Percentiles rank a stretch among this genome's conserved stretches.
These are phyloP conservation scores for Cyberlindnera bimundalis DNA, from an alignment of 805 yeast genomes.

Conservation along the genomic window DNA sequence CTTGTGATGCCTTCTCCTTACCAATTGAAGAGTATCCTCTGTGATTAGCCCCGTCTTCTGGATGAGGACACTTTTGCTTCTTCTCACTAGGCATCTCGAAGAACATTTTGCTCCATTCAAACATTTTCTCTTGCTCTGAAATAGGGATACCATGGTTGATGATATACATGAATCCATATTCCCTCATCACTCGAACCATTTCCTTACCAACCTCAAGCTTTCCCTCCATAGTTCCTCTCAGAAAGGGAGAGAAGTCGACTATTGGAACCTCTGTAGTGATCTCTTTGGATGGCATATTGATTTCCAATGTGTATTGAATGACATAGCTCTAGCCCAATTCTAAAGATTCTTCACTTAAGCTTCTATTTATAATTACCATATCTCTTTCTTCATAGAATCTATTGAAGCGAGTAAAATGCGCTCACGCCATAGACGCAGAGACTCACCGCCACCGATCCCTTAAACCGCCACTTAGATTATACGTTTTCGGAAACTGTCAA, in stretches of 20 bases:
- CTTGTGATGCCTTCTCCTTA: constrained; percentile 29
- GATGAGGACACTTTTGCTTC: constrained; percentile 28
- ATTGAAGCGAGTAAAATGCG: too few species aligned
- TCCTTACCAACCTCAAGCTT: constrained; percentile 23
- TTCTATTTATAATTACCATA: too few species aligned
- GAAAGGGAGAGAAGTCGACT: constrained; percentile 29
- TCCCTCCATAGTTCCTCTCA: constrained; percentile 26
- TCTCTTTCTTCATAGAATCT: too few species aligned
- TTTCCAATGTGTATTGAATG: background rate
- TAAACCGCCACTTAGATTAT: too few species aligned
- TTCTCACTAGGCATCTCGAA: constrained; percentile 14
- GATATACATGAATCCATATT: constrained; percentile 27
- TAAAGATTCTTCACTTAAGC: too few species aligned
- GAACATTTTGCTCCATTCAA: constrained; percentile 24
- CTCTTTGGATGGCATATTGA: background rate
- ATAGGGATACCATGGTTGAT: constrained; percentile 26
- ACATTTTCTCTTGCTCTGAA: constrained; percentile 17
- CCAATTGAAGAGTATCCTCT: constrained; percentile 29
- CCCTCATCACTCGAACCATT: constrained; percentile 27
- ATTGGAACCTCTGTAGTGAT: constrained; percentile 19
- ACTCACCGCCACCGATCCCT: too few species aligned
- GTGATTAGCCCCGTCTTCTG: constrained; percentile 26
- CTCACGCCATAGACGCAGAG: too few species aligned
- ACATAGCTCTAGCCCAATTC: too few species aligned
- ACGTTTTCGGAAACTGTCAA: too few species aligned